A percentile compares a stretch with the other conserved stretches of the same genome.
phyloP scores from a whole-genome alignment of 2,329 filamentous ascomycete genomes.

The Chrysoporthe puriensis region DNA sequence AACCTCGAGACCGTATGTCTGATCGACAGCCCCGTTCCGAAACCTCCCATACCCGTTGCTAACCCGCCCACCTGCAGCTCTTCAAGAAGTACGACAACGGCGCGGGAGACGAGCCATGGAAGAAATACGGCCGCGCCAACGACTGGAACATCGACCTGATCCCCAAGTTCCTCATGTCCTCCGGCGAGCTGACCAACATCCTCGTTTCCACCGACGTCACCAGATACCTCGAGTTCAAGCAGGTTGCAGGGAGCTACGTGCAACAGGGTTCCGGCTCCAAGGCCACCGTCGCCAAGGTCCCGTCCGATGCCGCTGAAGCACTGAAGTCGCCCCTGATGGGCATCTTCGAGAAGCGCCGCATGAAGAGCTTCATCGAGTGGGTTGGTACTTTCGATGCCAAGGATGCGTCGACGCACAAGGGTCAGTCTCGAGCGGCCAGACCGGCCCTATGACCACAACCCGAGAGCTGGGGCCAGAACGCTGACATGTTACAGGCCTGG shows the following conservation, averaged over 20 bases:
- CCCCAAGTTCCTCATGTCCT: slow-evolving; percentile 98
- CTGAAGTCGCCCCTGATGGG: slow-evolving; percentile 94
- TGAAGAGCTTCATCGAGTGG: slow-evolving; percentile 97
- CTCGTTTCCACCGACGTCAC: slow-evolving; percentile 94
- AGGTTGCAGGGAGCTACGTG: slow-evolving; percentile 94
- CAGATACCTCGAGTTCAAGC: slow-evolving; percentile 88
- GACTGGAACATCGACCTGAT: slow-evolving; percentile 99
- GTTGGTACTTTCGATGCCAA: slow-evolving; percentile 82
- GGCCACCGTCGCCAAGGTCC: slow-evolving; percentile 95
- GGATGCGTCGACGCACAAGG: slow-evolving; percentile 86
- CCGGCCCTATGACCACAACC: background rate
- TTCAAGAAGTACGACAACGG: slow-evolving; percentile 94
- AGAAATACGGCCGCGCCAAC: slow-evolving; percentile 93
- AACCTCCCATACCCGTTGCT: slow-evolving; percentile 16
- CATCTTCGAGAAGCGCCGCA: slow-evolving; percentile 94
- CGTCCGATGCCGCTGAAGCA: slow-evolving; percentile 88
- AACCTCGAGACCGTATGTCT: slow-evolving; percentile 86
- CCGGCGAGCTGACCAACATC: slow-evolving; percentile 97
- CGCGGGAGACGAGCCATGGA: slow-evolving; percentile 88
- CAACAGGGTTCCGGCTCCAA: slow-evolving; percentile 83
- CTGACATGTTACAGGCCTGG: slow-evolving; percentile 64
- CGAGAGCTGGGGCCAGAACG: background rate
- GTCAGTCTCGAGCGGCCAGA: slow-evolving; percentile 53
- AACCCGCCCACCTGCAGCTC: slow-evolving; percentile 58
- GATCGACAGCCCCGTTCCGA: slow-evolving; percentile 23